Evolutionary conservation across 2,329 filamentous ascomycete species (phyloP), one percentile per base, ranked within the genome.

Genomic region (Xylariaceae sp.): DNA sequence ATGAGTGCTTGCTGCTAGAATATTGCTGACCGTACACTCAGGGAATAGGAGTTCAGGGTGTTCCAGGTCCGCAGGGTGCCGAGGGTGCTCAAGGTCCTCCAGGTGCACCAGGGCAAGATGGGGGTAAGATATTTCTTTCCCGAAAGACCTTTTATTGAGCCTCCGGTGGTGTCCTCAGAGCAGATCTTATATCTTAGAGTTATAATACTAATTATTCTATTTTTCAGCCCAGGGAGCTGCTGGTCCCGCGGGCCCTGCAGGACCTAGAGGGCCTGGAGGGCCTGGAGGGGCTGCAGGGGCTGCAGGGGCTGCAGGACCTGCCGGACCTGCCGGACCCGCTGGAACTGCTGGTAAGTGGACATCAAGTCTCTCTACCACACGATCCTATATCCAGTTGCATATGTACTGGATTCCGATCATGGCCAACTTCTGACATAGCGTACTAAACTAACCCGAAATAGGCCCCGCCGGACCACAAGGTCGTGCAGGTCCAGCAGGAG

Each of bases 401-500:
- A 21, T 46, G 18, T 46, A 9, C 14, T 19, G 6, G 2, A 32
- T 32, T 46, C 18, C 18, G 12, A 19, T 7, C 9, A 32, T 6
- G 3, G 16, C 23, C 9, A 20, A 23, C 23, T 20, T 18, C 45
- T 7, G 18, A 16, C 45, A 23, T 9, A 29, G 45, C 14, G 32
- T 12, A 37, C 12, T 14, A 10, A 37, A 12, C 32, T 16, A 16
- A 46, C 14, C 44, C 4, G 32, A 19, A 53, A 43, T 32, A 19
- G 59, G 59, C 21, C 9, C 7, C 2, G 7, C 40, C 3, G 56
- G 59, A n/a, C 50, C 48, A 18, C 53, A 16, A 37, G 56, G 59
- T 41, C 56, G 57, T 19, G 26, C 20, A 20, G 59, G 59, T 52
- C 40, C 41, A 47, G 45, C 37, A n/a, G 59, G 57, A 4, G 40